These are phyloP conservation scores for Phytopythium oedochilum DNA, from an alignment of 352 stramenopile species.

Conservation along the genomic window DNA sequence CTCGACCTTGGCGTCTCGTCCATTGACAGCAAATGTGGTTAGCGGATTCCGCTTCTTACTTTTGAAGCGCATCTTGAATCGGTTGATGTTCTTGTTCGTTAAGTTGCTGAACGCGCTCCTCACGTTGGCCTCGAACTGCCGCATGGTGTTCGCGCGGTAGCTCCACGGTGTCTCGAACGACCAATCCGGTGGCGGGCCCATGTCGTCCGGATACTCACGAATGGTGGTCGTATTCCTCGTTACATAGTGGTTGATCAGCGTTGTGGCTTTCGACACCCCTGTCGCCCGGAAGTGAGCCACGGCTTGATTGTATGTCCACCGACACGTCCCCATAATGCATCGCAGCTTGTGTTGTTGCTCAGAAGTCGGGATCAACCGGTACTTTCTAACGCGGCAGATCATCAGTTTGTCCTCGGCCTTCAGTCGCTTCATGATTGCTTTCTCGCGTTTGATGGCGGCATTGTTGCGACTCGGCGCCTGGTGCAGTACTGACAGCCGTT, in stretches of 20 bases:
- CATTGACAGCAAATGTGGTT: neutral
- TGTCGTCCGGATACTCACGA: neutral
- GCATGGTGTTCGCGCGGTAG: neutral
- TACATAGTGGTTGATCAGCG: neutral
- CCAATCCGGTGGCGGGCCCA: neutral
- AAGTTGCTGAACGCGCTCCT: conserved; percentile 9
- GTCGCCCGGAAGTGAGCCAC: neutral
- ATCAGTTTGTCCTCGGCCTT: no score
- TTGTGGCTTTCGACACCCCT: neutral
- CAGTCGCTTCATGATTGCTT: no score
- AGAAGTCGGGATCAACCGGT: no score
- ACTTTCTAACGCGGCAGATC: no score
- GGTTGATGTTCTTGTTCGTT: neutral
- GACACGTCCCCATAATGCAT: no score
- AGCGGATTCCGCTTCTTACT: neutral
- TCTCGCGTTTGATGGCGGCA: no score
- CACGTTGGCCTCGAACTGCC: neutral
- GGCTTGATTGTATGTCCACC: no score
- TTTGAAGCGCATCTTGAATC: neutral
- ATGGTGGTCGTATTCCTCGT: neutral
- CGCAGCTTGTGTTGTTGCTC: no score
- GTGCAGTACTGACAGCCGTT: no score
- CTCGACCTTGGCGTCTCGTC: neutral
- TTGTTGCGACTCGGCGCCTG: no score
- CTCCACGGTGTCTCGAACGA: neutral